Evolutionary conservation across 371 early-diverging fungal species (phyloP), one percentile per base, ranked within the genome.

Genomic region (Zychaea mexicana): DNA sequence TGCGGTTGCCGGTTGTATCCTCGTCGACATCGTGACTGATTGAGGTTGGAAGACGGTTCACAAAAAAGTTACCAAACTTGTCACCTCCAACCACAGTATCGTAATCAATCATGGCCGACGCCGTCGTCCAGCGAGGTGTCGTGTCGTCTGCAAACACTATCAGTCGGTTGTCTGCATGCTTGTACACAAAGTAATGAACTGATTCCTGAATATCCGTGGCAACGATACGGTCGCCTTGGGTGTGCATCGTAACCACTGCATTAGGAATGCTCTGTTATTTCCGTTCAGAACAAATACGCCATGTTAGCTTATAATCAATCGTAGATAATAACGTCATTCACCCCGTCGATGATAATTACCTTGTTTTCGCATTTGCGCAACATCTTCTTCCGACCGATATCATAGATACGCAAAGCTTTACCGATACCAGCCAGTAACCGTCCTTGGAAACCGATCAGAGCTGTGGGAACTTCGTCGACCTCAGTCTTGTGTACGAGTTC

Each of bases 31-130:
- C 92, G 47, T 88, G 79, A 28, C 85, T 85, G 9, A 81, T 68
- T 17, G 83, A 82, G 21, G 70, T 65, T 0, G 95, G 90, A 54
- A 94, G 73, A 38, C 98, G 88, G 59, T 88, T 68, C 13, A 94
- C 89, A 66, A 87, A 90, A 33, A 99, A 76, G 65, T 94, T 96
- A 28, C 99, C 99, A 83, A 98, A 98, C 76, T 96, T 96, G 84
- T 99, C 99, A 12, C 93, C 97, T 24, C 88, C 93, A 1, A 89
- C 94, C 0, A 96, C 85, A 4, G 99, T 98, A 66, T 97, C 94
- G 66, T 95, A 95, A 73, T 97, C 98, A 19, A 97, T 69, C 88
- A 92, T 88, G 8, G 83, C 67, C 5, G 91, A 79, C 36, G 88
- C 76, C 22, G 97, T 94, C 57, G 90, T 85, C 89, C 91, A 95